Base-by-base conservation (phyloP, 345 rosid species). In the Erucastrum elatum region DNA sequence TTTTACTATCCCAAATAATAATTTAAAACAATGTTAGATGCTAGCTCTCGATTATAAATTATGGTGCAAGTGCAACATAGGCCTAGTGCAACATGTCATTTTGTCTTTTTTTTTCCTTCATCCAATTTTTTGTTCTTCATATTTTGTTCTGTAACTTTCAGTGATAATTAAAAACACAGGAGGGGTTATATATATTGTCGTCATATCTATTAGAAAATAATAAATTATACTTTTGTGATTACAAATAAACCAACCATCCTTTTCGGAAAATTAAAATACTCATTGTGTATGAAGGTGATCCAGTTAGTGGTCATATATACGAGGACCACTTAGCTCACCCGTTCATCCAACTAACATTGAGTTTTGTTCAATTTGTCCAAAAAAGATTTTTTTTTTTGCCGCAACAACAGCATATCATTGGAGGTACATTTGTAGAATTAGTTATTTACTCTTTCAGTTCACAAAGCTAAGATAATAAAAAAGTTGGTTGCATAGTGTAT, bases 311-410 rank as follows among this genome's bases (percentile, higher is more conserved):
- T 55, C 72, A 55, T 77, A 21, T 21, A 21, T 21, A 39, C 76
- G 51, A 77, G 81, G 81, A 77, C 81, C 81, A 77, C 81, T 71
- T 71, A 65, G 37, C 13, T 70, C 64, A 34, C 46, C 31, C n/a
- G 6, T 16, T 63, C 44, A 35, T 29, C 58, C 59, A 69, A 58
- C 62, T 4, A 4, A 58, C 62, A 56, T 55, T 17, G 61, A 21
- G 61, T 13, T 17, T 55, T 55, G 61, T 55, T 17, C 27, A 17
- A 16, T 55, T 53, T 53, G 26, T 53, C 6, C 5, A 4, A 13
- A 49, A 49, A 49, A n/a, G 2, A 51, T 6, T 6, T 5, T n/a
- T 5, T 5, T 51, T 51, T 51, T 51, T 35, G 16, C 15, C 55
- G 17, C 55, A 13, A 49, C 55, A 49, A 49, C 55, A 49, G 2